Evolutionary conservation across 2,329 filamentous ascomycete genomes (phyloP), one percentile per base, ranked within the genome.

Genomic region (Emergomyces africanus): DNA sequence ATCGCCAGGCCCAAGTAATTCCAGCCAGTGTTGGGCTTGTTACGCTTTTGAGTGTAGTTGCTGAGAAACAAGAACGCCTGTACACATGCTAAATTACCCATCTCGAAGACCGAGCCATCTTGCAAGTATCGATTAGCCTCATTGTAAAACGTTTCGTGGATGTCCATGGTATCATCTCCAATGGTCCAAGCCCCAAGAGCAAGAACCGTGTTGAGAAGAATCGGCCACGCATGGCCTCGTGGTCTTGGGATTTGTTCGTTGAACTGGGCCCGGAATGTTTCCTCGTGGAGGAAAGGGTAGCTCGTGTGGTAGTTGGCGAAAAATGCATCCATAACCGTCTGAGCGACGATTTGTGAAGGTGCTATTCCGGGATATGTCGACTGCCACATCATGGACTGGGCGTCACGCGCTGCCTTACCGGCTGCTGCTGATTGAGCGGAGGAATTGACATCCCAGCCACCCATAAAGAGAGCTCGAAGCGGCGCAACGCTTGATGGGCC

Each of bases 11-110:
- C 78, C 8, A 78, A 65, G 61, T 77, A 78, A 54, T 77, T 79
- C 69, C 76, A 79, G 9, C 77, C 77, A 8, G 72, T 76, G 62
- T 80, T 80, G 1, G 78, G 78, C 60, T 78, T 78, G 64, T 79
- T 76, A 33, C 76, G 70, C 64, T 79, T 80, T 63, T 79, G 78
- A 0, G 76, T 70, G 61, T 78, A 78, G 58, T 79, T 79, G 59
- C 76, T 75, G 63, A 79, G 69, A 54, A 80, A 70, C 15, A 74
- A 66, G 39, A 80, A 68, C 0, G 73, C 73, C 63, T 79, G 78
- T 1, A 80, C 77, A 9, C 78, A 69, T 8, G 74, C 77, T 20
- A 80, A 64, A 55, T 78, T 79, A 23, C 78, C 78, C 28, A 73
- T 75, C 59, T 80, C 78, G 39, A 79, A 71, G n/a, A 74, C 71